Evolutionary conservation across 495 filamentous ascomycete species (phyloP), one percentile per base, ranked within the genome.

Genomic region (Neurospora cerealis): DNA sequence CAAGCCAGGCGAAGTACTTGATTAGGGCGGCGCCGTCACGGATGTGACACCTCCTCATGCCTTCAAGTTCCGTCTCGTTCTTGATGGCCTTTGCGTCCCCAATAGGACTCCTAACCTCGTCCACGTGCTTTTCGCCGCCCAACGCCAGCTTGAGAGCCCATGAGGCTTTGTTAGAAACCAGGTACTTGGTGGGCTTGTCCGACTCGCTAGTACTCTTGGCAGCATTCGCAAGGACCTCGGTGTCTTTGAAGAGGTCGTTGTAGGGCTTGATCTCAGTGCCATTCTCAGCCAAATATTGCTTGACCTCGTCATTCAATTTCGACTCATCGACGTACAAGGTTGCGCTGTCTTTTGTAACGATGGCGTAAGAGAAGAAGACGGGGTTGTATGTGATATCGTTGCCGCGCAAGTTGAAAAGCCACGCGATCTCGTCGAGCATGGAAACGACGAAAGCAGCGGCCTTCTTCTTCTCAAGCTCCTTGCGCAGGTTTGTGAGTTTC

Each of bases 351-450:
- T 91, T 90, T 5, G 96, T 98, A 71, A 99, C 86, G 54, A 96
- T 87, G 48, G 94, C 94, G 79, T 98, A 99, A 36, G 96, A 96
- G 85, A 98, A 98, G 86, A 98, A 99, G 41, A 99, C 96, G 0
- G 96, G 96, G 78, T 99, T 99, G 84, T 97, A 99, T 3, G 93
- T 92, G 78, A 99, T 99, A 80, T 99, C 96, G 82, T 86, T 97
- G 79, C 96, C 96, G 80, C 96, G 90, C 60, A 99, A 83, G 83
- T 99, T 99, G 82, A 95, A 98, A 46, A 99, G 85, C 96, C 96
- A 99, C 39, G 96, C 96, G 78, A 98, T 91, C 79, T 99, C 96
- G 78, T 99, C 96, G 38, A 99, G 88, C 92, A 97, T 95, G 19
- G 93, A 97, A 54, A 99, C 88, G 74, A 99, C 88, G 73, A 98